Percentiles rank a stretch among this genome's conserved stretches.
Conservation (phyloP, 2,329 filamentous ascomycete genomes). For the Stachybotrys chlorohalonatus region DNA sequence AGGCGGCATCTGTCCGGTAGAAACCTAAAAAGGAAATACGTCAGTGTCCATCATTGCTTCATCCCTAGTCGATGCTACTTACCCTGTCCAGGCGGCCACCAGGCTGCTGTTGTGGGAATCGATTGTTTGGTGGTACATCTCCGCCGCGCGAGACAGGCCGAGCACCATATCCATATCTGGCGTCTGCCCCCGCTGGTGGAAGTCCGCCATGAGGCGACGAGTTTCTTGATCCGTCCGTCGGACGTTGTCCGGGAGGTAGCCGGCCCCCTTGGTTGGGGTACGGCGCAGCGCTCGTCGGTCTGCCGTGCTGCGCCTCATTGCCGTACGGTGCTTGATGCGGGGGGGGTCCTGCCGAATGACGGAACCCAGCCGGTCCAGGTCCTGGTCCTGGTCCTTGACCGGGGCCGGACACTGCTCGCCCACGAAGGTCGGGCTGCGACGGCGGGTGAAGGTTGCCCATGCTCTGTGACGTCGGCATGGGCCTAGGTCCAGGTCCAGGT, state of each 20-base stretch:
- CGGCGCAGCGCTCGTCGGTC: conserved; percentile 17
- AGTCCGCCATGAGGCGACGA: conserved; percentile 11
- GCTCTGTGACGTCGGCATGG: conserved; percentile 34
- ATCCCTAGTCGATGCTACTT: conserved; percentile 11
- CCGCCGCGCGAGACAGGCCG: conserved; percentile 14
- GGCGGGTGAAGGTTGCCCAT: conserved; percentile 36
- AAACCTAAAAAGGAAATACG: not conserved
- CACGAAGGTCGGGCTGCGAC: conserved; percentile 24
- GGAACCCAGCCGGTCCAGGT: not conserved
- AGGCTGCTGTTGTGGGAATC: conserved; percentile 20
- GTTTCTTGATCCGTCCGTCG: conserved; percentile 8
- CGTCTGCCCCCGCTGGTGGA: conserved; percentile 13
- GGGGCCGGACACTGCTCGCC: conserved; percentile 26
- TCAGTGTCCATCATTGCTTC: too few relatives aligned
- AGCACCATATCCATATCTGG: conserved; percentile 28
- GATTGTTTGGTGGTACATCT: conserved; percentile 9
- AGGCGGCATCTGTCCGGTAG: not conserved
- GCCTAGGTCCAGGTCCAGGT: conserved; percentile 15
- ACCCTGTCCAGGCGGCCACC: conserved; percentile 19
- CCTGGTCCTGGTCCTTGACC: not conserved
- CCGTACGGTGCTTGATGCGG: conserved; percentile 8
- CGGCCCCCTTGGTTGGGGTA: conserved; percentile 6
- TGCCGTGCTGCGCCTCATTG: conserved; percentile 9
- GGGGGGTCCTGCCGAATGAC: not conserved
- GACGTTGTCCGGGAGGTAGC: not conserved